Base-by-base conservation (phyloP, 2,329 filamentous ascomycete genomes). In the Chaetomiaceae sp. region DNA sequence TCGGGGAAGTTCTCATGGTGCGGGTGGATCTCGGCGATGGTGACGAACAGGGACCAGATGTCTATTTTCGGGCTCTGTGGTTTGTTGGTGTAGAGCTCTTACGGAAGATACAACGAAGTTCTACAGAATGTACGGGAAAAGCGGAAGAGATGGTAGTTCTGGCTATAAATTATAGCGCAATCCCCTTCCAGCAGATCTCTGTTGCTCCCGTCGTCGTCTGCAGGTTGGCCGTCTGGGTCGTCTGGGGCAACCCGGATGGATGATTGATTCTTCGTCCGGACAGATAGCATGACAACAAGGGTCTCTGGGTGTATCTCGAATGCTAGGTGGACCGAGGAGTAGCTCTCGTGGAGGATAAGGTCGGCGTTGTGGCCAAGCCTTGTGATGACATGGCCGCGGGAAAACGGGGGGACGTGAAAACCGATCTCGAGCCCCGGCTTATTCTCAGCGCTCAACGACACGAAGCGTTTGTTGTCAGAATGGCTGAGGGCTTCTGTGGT, bases 261-360 rank as follows among this genome's bases (percentile, higher is more conserved):
- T 12, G 23, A 20, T 11, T 6, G 1, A 6, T n/a, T 9, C 46
- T 49, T 49, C 9, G 36, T 31, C 23, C 46, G 46, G 15, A 49
- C 46, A 1, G 46, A 49, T 11, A 49, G 33, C 46, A 49, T 31
- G 2, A 49, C 46, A 4, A 49, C 23, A 2, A 40, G 14, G 2
- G 46, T 31, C 8, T 33, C 46, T 2, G 25, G 36, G 12, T 49
- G 46, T 23, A 49, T 49, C 23, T 49, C 46, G 27, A 49, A 49
- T 1, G 46, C 46, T 1, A 49, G 1, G 75, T 91, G 2, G 87
- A 91, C 65, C 1, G 33, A 14, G 2, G 45, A 80, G 15, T n/a
- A n/a, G n/a, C n/a, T n/a, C n/a, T n/a, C n/a, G n/a, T n/a, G 17
- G 27, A 55, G 47, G 9, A 55, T 39, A 17, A 55, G 8, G 29